Evolutionary conservation across 139 green algal species (phyloP), one percentile per base, ranked within the genome.

Genomic region (Tetradesmus lagerheimii): DNA sequence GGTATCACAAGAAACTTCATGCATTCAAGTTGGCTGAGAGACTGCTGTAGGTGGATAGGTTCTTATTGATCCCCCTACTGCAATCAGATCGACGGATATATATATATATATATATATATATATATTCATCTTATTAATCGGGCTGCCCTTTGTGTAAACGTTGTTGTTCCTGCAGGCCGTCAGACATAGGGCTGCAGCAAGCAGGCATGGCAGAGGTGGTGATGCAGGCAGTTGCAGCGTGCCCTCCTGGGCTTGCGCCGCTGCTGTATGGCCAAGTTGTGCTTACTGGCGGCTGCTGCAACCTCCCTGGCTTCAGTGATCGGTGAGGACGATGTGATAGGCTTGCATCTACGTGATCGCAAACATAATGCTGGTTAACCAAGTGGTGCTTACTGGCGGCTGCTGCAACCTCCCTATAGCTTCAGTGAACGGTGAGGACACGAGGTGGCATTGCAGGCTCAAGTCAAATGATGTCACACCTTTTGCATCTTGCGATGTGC

Each of bases 311-410:
- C 64, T 97, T 98, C 75, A 78, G 45, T 45, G 89, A 94, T 12
- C 91, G 57, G 57, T 71, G 57, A 71, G 57, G 31, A 93, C 0
- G 87, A 96, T 41, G 66, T 12, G 29, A 11, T 11, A 11, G 45
- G 45, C 11, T 53, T 53, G 45, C 45, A 53, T 53, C 45, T 53
- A 11, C 45, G 11, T 6, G 45, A 16, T n/a, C n/a, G n/a, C n/a
- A n/a, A n/a, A n/a, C n/a, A n/a, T n/a, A n/a, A n/a, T 98, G 92
- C 94, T 98, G 34, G 97, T 93, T 84, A 94, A 91, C 50, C 98
- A 98, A 53, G 78, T 98, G 1, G 39, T 98, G 31, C 75, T 97
- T 11, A 95, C 89, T 12, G 88, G 85, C 29, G 85, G 85, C 66
- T 88, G 66, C 11, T 88, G 91, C 5, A 85, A 88, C 16, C 95